Base-by-base conservation (phyloP, 116 monocot genomes). In the Papilionanthe hybrid region DNA sequence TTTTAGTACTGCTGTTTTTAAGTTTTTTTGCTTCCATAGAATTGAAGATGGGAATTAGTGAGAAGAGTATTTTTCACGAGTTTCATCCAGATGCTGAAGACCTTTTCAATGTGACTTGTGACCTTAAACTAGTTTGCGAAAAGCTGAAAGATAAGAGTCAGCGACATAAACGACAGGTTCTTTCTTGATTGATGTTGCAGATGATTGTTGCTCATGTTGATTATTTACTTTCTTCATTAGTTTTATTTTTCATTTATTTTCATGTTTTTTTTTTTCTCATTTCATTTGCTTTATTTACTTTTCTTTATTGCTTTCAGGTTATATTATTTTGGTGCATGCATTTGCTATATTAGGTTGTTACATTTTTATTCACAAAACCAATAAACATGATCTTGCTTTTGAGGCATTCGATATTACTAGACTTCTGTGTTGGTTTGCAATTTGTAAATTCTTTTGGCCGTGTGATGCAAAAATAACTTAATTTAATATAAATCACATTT, bases 51-150 rank as follows among this genome's bases (percentile, higher is more conserved):
- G 99, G 95, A 74, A 89, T 95, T 55, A 95, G 95, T 84, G 99
- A 95, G 77, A 99, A 89, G 78, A 99, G 93, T 80, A 86, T 99
- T 79, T 99, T 99, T 76, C 86, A 95, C 77, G 99, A 99, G 81
- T 99, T 99, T 73, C 99, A 99, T 83, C 93, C 99, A 65, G 99
- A 95, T 86, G 99, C 99, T 47, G 95, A 99, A 89, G 99, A 99
- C 78, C 87, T 99, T 68, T 99, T 99, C 60, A 99, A 99, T 84
- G 95, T 99, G 43, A 99, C 99, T 17, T 99, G 99, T 82, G 99
- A 99, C 87, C 80, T 98, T 60, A 98, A 93, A 83, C 78, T 98
- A 45, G 98, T 98, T 60, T 95, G 95, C 80, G 93, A 95, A 75
- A 95, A 99, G 82, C 75, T 99, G 78, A 95, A 88, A 75, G 95